Conservation (phyloP, 768 basidiomycete species). For the Gymnopilus dilepis region DNA sequence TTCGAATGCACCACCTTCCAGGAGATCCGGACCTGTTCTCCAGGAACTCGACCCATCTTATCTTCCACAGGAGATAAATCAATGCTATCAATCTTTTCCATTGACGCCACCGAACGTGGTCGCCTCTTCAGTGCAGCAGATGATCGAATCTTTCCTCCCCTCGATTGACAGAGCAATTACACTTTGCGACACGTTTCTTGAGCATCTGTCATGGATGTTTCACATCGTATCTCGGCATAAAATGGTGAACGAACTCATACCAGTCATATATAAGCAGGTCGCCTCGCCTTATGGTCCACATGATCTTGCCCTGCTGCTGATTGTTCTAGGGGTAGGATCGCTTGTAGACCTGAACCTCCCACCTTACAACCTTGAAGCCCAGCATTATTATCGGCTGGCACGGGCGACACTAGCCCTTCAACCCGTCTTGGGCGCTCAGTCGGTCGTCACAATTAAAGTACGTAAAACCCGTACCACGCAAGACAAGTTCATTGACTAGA, state of each 20-base stretch:
- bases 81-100: conserved; percentile 50
- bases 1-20: conserved; percentile 4
- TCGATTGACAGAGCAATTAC: conserved; percentile 44
- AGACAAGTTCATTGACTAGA: not conserved
- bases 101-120: conserved; percentile 45
- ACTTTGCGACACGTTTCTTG: conserved; percentile 52
- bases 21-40: conserved; percentile 22
- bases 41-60: conserved; percentile 50
- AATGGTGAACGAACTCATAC: conserved; percentile 50
- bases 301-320: conserved; percentile 53
- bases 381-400: conserved; percentile 55
- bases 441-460: conserved; percentile 52
- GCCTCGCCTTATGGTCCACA: conserved; percentile 49
- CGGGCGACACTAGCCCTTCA: conserved; percentile 52
- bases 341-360: conserved; percentile 50
- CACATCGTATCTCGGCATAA: conserved; percentile 51
- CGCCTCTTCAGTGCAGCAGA: conserved; percentile 36
- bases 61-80: conserved; percentile 48
- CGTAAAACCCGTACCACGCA: not conserved
- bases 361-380: conserved; percentile 56
- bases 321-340: conserved; percentile 53
- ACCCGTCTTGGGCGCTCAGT: conserved; percentile 47
- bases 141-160: conserved; percentile 53
- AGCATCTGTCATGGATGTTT: conserved; percentile 58
- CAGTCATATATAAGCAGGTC: conserved; percentile 47